Evolutionary conservation across 2,329 filamentous ascomycete species (phyloP).

Genomic region (Fusarium longipes): DNA sequence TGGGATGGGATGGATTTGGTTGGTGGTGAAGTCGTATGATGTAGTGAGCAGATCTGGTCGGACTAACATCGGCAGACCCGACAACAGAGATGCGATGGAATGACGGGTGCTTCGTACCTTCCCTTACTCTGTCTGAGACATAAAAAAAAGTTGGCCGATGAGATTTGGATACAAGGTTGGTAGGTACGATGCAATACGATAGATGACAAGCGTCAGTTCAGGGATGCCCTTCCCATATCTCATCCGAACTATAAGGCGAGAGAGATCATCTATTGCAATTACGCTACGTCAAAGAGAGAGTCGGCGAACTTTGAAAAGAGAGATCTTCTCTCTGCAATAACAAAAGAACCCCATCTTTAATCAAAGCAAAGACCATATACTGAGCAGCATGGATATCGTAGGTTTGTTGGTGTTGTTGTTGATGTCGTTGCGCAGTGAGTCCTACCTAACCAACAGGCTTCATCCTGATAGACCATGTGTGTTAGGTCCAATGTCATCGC

Average conservation of each 20-base stretch:
- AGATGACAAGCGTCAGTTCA: constrained; percentile 13
- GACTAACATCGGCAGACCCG: constrained; percentile 19
- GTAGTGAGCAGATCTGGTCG: constrained; percentile 14
- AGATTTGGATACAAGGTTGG: neutral
- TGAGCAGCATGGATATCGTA: constrained; percentile 22
- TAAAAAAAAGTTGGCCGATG: constrained; percentile 20
- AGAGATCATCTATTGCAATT: constrained; percentile 2
- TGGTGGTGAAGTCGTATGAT: constrained; percentile 9
- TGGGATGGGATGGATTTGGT: constrained; percentile 4
- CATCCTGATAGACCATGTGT: constrained; percentile 25
- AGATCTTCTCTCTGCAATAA: neutral
- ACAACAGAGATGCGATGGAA: neutral
- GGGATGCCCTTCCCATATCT: constrained; percentile 30
- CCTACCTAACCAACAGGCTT: constrained; percentile 21
- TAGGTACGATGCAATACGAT: constrained; percentile 7
- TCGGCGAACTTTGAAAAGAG: neutral
- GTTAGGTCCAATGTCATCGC: constrained; percentile 8
- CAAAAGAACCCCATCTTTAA: constrained; percentile 16
- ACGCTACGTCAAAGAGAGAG: neutral
- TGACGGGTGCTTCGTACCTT: neutral
- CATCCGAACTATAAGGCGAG: constrained; percentile 22
- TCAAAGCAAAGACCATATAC: constrained; percentile 22
- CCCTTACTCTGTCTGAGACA: constrained; percentile 6
- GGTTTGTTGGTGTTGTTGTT: neutral
- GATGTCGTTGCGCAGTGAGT: neutral